Conservation (phyloP, 202 grass and related monocot species). For the Brachypodium distachyon region DNA sequence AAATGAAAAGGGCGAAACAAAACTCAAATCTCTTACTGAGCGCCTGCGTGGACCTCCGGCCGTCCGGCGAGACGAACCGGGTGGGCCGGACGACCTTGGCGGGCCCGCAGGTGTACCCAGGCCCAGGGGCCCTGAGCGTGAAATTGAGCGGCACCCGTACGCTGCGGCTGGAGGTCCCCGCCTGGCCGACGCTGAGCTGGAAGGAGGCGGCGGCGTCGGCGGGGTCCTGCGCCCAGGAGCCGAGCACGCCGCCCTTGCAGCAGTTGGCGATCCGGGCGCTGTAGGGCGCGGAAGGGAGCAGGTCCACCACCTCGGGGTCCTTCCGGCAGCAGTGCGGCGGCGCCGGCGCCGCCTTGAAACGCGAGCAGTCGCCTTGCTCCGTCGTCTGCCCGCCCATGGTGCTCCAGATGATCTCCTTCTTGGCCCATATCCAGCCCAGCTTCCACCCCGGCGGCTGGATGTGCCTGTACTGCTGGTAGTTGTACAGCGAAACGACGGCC, state of each 20-base stretch:
- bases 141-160: conserved; percentile 48
- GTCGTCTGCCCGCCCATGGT: conserved; percentile 71
- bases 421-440: conserved; percentile 74
- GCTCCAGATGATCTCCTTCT: conserved; percentile 87
- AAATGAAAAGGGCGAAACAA: no score
- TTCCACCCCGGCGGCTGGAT: conserved; percentile 82
- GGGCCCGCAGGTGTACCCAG: conserved; percentile 68
- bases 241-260: conserved; percentile 81
- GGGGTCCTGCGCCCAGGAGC: conserved; percentile 69
- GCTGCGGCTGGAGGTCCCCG: conserved; percentile 67
- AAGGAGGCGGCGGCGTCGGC: conserved; percentile 65
- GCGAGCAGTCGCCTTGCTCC: conserved; percentile 94
- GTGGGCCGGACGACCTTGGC: conserved; percentile 53
- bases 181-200: conserved; percentile 60
- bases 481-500: conserved; percentile 80
- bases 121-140: conserved; percentile 57
- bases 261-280: conserved; percentile 75
- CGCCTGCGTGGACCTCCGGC: conserved; percentile 72
- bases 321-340: conserved; percentile 78
- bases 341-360: conserved; percentile 45
- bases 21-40: conserved; percentile 73
- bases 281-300: conserved; percentile 78
- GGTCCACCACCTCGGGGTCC: conserved; percentile 61
- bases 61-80: conserved; percentile 55
- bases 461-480: conserved; percentile 90